phyloP scores from a whole-genome alignment of 2,329 filamentous ascomycete species.

The Fusarium albosuccineum region DNA sequence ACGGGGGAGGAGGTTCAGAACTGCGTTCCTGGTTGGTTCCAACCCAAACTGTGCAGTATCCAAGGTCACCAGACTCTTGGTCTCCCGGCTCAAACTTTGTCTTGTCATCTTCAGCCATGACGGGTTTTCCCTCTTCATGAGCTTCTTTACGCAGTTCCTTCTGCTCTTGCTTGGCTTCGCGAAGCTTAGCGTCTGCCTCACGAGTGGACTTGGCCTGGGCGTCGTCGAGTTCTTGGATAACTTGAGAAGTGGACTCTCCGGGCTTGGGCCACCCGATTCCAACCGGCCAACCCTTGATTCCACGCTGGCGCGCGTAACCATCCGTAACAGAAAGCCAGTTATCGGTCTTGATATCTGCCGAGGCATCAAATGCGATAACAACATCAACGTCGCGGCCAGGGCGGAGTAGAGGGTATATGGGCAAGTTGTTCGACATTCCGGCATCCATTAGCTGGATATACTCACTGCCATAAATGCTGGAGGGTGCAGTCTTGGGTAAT shows the following conservation, averaged over 20 bases:
- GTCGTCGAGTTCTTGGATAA: slow-evolving; percentile 72
- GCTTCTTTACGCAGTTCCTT: slow-evolving; percentile 46
- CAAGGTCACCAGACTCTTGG: slow-evolving; percentile 72
- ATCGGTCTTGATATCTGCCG: slow-evolving; percentile 90
- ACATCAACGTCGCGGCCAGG: slow-evolving; percentile 91
- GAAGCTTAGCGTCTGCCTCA: slow-evolving; percentile 74
- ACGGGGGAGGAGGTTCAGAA: slow-evolving; percentile 64
- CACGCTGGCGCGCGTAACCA: slow-evolving; percentile 90
- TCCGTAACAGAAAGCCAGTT: slow-evolving; percentile 97
- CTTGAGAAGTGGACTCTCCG: slow-evolving; percentile 69
- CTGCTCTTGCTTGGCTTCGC: slow-evolving; percentile 68
- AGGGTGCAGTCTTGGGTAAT: slow-evolving; percentile 82
- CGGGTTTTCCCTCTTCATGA: slow-evolving; percentile 39
- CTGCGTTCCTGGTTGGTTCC: slow-evolving; percentile 83
- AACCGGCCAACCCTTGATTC: slow-evolving; percentile 93
- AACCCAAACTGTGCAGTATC: slow-evolving; percentile 96
- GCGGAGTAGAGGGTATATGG: slow-evolving; percentile 92
- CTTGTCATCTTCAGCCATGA: slow-evolving; percentile 47
- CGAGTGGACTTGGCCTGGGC: slow-evolving; percentile 72
- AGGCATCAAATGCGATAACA: slow-evolving; percentile 92
- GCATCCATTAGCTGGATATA: slow-evolving; percentile 94
- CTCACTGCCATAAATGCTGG: slow-evolving; percentile 76
- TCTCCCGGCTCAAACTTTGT: slow-evolving; percentile 57
- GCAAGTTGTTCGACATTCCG: slow-evolving; percentile 98
- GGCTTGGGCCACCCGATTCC: slow-evolving; percentile 91